Evolutionary conservation across 2,329 filamentous ascomycete genomes (phyloP), one percentile per base, ranked within the genome.

Genomic region (Talaromyces sp.): DNA sequence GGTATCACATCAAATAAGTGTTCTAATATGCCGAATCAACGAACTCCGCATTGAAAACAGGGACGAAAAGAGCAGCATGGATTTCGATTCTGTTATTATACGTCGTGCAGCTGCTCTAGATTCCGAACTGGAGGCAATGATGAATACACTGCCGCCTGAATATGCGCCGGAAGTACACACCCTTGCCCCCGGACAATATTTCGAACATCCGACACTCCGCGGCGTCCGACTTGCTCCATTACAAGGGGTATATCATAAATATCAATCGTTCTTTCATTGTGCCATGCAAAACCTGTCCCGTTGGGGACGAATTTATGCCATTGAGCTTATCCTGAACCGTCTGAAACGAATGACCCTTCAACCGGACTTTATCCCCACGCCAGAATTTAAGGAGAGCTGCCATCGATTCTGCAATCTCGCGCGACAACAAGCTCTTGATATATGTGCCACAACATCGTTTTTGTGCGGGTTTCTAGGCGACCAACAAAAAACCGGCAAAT

Each of bases 211-310:
- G 13, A 49, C 60, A 10, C 54, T 58, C 3, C 70, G 70, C n/a
- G 22, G 70, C n/a, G 22, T 69, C 29, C 71, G 72, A 5, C 65
- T 75, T 17, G 43, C 63, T 5, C 70, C 70, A 1, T 87, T 86
- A 67, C 78, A 81, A 19, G 80, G 81, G 13, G 78, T 80, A 63
- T 88, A 85, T 70, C 85, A 89, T 71, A 72, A 80, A 25, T 89
- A 89, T 69, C 73, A 74, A 17, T 81, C 84, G 67, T 81, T 86
- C 63, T 86, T 82, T 79, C 76, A 81, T 19, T 84, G 82, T 8
- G 80, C 83, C 27, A 79, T 85, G 47, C 88, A 84, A 84, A 86
- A 85, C 66, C 83, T 88, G 68, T 87, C 84, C 69, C 84, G 87
- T 27, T 87, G 85, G 80, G 80, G 81, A 6, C 82, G 85, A n/a